phyloP scores from a whole-genome alignment of 2,329 filamentous ascomycete genomes.

The Claviceps pazoutovae region DNA sequence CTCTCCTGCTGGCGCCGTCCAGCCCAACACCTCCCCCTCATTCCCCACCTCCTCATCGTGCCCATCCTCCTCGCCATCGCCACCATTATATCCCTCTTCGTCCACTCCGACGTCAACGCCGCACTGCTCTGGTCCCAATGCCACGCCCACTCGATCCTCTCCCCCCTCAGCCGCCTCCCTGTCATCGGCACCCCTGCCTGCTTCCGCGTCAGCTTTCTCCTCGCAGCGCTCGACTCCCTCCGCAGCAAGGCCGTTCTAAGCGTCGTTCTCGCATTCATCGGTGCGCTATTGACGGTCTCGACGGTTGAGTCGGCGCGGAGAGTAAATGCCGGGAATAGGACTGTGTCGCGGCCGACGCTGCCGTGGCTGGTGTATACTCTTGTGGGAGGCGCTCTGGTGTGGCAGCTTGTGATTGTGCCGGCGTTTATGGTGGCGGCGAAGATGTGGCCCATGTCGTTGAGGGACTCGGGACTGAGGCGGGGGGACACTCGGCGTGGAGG shows the following conservation, averaged over 20 bases:
- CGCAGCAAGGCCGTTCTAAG: conserved; percentile 28
- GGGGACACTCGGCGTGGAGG: too few relatives aligned
- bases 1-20: conserved; percentile 23
- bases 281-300: conserved; percentile 33
- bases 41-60: conserved; percentile 37
- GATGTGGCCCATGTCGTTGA: conserved; percentile 12
- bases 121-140: conserved; percentile 40
- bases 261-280: conserved; percentile 29
- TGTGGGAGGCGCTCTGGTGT: conserved; percentile 34
- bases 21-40: conserved; percentile 37
- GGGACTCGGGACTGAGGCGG: too few relatives aligned
- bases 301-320: conserved; percentile 35
- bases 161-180: conserved; percentile 29
- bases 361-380: conserved; percentile 36
- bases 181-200: conserved; percentile 32
- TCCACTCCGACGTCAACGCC: conserved; percentile 35
- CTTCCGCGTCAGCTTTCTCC: conserved; percentile 37
- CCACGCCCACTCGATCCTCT: conserved; percentile 32
- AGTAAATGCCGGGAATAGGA: conserved; percentile 21
- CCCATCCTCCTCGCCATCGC: conserved; percentile 31
- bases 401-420: conserved; percentile 37
- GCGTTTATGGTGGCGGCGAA: conserved; percentile 31
- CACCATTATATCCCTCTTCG: conserved; percentile 28
- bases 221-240: conserved; percentile 25
- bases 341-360: conserved; percentile 25